Evolutionary conservation across 192 early-diverging fungal species (phyloP).

Genomic region (Chytriomyces sp.): DNA sequence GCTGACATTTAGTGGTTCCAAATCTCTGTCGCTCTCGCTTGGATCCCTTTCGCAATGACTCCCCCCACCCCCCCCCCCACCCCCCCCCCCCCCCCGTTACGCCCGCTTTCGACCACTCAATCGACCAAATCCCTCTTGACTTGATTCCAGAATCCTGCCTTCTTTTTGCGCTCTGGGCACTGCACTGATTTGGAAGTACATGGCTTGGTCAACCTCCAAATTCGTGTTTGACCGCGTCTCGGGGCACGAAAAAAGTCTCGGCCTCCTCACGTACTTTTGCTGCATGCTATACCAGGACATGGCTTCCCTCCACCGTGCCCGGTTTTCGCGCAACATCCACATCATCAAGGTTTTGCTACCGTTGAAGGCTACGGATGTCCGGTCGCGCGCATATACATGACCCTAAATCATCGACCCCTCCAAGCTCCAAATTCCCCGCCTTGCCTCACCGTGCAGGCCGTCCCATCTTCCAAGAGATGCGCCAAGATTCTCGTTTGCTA

Average conservation of each 20-base stretch:
- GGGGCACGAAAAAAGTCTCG: background rate
- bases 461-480: constrained; percentile 80
- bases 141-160: background rate
- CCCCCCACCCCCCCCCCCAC: too few species aligned
- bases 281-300: constrained; percentile 91
- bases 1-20: background rate
- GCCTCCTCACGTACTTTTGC: constrained; percentile 46
- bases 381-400: constrained; percentile 98
- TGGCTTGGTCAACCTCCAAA: background rate
- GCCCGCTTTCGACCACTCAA: background rate
- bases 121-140: background rate
- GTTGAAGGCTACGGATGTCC: constrained; percentile 87
- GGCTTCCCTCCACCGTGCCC: constrained; percentile 98
- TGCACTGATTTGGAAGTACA: background rate
- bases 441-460: constrained; percentile 95
- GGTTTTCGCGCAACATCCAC: constrained; percentile 96
- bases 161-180: background rate
- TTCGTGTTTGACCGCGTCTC: background rate
- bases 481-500: constrained; percentile 85
- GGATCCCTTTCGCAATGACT: background rate
- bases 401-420: constrained; percentile 90
- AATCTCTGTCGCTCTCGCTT: background rate
- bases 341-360: constrained; percentile 97
- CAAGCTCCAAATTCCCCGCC: constrained; percentile 93
- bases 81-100: too few species aligned